Base-by-base conservation (phyloP, 2,329 filamentous ascomycete species). In the Pyricularia grisea region DNA sequence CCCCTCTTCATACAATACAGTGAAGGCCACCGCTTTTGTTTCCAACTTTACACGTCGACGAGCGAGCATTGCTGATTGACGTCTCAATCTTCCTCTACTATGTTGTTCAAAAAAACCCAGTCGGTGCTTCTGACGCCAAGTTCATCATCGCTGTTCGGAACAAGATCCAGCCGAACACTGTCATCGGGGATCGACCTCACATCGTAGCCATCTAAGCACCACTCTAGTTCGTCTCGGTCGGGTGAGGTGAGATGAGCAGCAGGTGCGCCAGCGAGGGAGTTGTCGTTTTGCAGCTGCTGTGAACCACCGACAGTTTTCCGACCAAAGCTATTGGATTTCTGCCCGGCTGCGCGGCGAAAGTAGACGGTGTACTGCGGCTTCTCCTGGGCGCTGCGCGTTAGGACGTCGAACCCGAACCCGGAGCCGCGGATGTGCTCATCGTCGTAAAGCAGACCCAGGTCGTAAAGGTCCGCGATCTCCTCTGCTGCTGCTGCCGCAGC, bases 381-480 rank as follows among this genome's bases (percentile, higher is more conserved):
- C 20, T 55, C 17, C 42, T 55, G 5, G 42, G 42, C 79, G 23
- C 76, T 75, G 65, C 77, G 78, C 65, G 73, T 75, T 69, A 83
- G 81, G 69, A 75, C 76, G 70, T 79, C 78, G 33, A 83, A 75
- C 69, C 74, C 74, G 72, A 84, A 81, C 4, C 75, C 77, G 11
- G 72, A 71, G 12, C 77, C 77, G 5, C 76, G 72, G 65, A 77
- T 74, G 60, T 80, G 75, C 68, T 78, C 77, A 25, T 82, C 76
- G 42, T 82, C 81, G 72, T 83, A 83, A 20, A 84, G 75, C 67
- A 84, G 72, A 1, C 81, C 82, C 71, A 82, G 75, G 31, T 77
- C 76, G 71, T 83, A 84, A 31, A 83, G 77, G 69, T 82, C 77
- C 0, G 77, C 79, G 1, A 80, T 72, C 17, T 73, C 69, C 61